Evolutionary conservation across 306 rosid genomes (phyloP).

Genomic region (Rosa chinensis): DNA sequence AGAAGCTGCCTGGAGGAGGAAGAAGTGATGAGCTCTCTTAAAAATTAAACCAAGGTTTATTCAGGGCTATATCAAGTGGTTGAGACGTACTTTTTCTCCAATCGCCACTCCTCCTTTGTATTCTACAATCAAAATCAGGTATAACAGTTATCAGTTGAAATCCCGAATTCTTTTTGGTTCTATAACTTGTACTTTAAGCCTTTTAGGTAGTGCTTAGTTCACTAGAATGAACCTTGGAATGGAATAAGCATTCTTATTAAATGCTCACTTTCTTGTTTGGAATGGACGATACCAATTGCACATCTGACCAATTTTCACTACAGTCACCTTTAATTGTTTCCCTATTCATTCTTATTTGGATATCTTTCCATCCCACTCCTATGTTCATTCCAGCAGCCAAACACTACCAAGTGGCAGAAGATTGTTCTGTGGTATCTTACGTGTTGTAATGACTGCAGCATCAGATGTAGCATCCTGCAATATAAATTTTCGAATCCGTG

Average conservation of each 20-base stretch:
- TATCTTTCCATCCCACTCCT: background rate
- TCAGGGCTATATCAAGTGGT: slow-evolving; percentile 12
- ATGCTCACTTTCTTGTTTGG: background rate
- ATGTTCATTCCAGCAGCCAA: slow-evolving; percentile 17
- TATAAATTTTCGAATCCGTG: slow-evolving; percentile 52
- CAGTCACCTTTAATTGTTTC: background rate
- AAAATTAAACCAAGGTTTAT: slow-evolving; percentile 16
- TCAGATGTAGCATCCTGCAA: slow-evolving; percentile 73
- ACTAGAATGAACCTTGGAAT: slow-evolving; percentile 13
- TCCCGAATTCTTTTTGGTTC: background rate
- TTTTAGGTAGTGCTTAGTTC: background rate
- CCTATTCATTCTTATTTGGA: background rate
- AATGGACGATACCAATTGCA: background rate
- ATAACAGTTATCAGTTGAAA: slow-evolving; percentile 21
- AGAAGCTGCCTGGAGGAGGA: slow-evolving; percentile 72
- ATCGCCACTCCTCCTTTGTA: slow-evolving; percentile 61
- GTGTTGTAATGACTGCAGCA: slow-evolving; percentile 70
- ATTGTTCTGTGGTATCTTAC: slow-evolving; percentile 45
- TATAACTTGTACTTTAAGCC: background rate
- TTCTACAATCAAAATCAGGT: slow-evolving; percentile 45
- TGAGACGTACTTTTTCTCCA: slow-evolving; percentile 75
- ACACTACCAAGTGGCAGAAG: background rate
- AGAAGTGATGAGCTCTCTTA: slow-evolving; percentile 18
- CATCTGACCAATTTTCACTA: background rate
- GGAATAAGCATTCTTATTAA: background rate